These are phyloP conservation scores for Shiraia sp. DNA, from an alignment of 2,329 filamentous ascomycete species.

Conservation along the genomic window DNA sequence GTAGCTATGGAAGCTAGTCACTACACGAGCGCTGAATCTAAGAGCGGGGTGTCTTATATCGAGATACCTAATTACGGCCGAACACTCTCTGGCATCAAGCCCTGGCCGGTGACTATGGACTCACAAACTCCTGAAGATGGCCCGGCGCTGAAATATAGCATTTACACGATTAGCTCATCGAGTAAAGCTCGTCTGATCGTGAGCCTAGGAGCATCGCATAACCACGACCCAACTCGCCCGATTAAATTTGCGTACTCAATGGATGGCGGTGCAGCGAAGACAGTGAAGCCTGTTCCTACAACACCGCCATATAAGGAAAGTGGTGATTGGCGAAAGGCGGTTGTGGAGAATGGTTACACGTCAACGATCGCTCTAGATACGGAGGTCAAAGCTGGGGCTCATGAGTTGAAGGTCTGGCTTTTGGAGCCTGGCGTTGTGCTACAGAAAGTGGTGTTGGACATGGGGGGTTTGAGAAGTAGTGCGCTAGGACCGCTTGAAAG, in stretches of 20 bases:
- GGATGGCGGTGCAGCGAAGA: slow-evolving; percentile 37
- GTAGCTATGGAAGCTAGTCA: slow-evolving; percentile 9
- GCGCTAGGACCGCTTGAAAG: slow-evolving; percentile 17
- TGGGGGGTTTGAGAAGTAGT: slow-evolving; percentile 4
- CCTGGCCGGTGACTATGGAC: slow-evolving; percentile 1
- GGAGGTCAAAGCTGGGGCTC: slow-evolving; percentile 26
- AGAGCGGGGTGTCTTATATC: background rate
- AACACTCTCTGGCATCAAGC: slow-evolving; percentile 7
- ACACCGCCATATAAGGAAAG: slow-evolving; percentile 37
- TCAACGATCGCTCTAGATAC: slow-evolving; percentile 29
- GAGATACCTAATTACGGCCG: slow-evolving; percentile 11
- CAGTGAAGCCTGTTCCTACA: slow-evolving; percentile 37
- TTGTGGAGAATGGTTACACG: slow-evolving; percentile 53
- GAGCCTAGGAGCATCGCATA: slow-evolving; percentile 45
- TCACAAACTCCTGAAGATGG: slow-evolving; percentile 1
- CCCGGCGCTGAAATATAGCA: slow-evolving; percentile 6
- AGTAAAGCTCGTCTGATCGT: slow-evolving; percentile 25
- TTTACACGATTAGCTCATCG: slow-evolving; percentile 5
- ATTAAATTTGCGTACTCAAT: slow-evolving; percentile 53
- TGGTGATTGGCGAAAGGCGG: slow-evolving; percentile 49
- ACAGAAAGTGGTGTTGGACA: slow-evolving; percentile 5
- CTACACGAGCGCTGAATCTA: slow-evolving; percentile 1
- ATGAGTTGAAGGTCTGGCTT: slow-evolving; percentile 43
- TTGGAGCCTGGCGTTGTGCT: slow-evolving; percentile 41
- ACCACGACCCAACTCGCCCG: slow-evolving; percentile 49